Evolutionary conservation across 2,329 filamentous ascomycete species (phyloP).

Genomic region (Trichoderma cornu-damae): DNA sequence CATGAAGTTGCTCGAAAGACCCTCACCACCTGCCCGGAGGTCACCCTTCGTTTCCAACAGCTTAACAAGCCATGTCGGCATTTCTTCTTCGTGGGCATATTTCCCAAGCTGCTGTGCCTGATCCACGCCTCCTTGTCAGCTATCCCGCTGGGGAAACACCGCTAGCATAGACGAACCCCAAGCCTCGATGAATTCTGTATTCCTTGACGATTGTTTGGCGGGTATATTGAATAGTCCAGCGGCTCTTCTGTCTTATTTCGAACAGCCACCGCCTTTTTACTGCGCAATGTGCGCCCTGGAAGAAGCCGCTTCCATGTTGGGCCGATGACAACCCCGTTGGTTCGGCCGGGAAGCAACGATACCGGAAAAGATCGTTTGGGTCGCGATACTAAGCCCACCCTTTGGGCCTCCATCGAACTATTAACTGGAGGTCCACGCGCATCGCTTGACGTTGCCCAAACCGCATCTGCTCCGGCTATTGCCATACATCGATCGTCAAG

Average conservation of each 20-base stretch:
- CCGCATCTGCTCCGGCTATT: not conserved
- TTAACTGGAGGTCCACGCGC: not conserved
- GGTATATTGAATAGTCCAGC: not conserved
- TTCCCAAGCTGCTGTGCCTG: conserved; percentile 62
- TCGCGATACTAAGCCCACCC: not conserved
- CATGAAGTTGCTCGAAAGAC: not conserved
- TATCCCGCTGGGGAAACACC: not conserved
- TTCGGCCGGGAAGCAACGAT: not conserved
- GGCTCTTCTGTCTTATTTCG: not conserved
- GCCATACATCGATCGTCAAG: not conserved
- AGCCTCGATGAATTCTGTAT: not conserved
- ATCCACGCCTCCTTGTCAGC: not conserved
- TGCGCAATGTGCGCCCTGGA: not conserved
- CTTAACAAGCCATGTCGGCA: conserved; percentile 64
- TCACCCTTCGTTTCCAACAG: conserved; percentile 58
- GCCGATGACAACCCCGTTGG: not conserved
- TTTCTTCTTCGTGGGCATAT: conserved; percentile 66
- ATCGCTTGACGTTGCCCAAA: not conserved
- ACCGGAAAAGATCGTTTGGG: not conserved
- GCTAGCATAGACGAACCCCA: not conserved
- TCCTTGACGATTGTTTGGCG: not conserved
- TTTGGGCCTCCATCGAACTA: not conserved
- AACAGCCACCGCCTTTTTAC: not conserved
- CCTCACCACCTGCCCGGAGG: conserved; percentile 48
- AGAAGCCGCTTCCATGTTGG: conserved; percentile 8